phyloP scores from a whole-genome alignment of 257 asterid genomes.

The Scutellaria baicalensis region DNA sequence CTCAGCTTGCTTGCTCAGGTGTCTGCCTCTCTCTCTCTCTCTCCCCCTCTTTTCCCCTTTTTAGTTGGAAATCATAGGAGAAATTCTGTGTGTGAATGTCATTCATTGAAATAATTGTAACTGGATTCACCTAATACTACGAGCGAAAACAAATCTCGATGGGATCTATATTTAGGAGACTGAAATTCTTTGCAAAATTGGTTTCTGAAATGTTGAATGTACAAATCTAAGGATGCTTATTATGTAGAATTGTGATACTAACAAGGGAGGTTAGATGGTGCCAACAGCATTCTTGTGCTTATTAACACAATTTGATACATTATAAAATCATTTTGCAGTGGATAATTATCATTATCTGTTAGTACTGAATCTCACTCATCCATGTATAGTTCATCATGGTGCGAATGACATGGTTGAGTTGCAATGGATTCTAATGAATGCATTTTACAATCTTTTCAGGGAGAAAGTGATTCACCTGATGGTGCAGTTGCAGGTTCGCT shows the following conservation, averaged over 20 bases:
- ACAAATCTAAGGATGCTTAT: background rate
- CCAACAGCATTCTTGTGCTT: no score
- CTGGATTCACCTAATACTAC: background rate
- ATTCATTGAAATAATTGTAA: background rate
- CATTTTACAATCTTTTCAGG: constrained; percentile 30
- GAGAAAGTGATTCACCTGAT: constrained; percentile 78
- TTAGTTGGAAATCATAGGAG: background rate
- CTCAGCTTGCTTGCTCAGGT: constrained; percentile 89
- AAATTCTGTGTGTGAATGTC: background rate
- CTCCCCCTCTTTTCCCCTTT: background rate
- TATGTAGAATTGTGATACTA: background rate
- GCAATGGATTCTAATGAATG: background rate
- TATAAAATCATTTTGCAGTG: background rate
- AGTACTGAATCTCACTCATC: background rate
- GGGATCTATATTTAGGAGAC: background rate
- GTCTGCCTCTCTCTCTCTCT: background rate
- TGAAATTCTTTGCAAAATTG: background rate
- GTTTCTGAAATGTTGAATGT: background rate
- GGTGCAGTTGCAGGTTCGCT: constrained; percentile 77
- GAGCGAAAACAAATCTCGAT: background rate
- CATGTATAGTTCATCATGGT: background rate
- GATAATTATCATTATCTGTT: background rate
- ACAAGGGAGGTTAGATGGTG: no score
- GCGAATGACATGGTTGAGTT: background rate
- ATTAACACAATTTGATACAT: no score